Evolutionary conservation across 2,329 filamentous ascomycete genomes (phyloP).

Genomic region (Tolypocladium paradoxum): DNA sequence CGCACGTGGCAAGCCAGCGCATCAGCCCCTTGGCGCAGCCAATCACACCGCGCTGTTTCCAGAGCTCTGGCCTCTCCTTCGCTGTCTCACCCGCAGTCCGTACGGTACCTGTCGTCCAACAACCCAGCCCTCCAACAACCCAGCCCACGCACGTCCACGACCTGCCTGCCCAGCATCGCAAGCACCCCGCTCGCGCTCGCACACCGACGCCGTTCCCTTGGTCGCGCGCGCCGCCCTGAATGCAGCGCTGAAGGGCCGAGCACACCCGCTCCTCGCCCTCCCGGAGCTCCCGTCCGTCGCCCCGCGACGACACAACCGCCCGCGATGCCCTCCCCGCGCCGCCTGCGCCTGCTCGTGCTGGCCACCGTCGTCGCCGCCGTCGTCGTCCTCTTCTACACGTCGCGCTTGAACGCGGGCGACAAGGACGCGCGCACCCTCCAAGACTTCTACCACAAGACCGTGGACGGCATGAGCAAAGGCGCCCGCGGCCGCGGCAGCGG

Average conservation of each 20-base stretch:
- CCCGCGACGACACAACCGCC: background rate
- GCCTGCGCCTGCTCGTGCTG: conserved; percentile 56
- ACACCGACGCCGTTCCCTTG: background rate
- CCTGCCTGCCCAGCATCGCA: background rate
- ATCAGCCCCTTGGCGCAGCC: no score
- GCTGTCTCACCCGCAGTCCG: no score
- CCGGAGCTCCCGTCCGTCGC: background rate
- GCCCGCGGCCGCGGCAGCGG: no score
- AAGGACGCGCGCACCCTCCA: conserved; percentile 29
- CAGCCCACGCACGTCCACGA: background rate
- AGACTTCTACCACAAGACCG: conserved; percentile 52
- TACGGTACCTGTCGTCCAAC: no score
- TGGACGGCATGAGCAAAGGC: conserved; percentile 39
- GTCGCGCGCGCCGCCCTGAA: background rate
- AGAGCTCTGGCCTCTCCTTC: background rate
- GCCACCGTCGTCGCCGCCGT: conserved; percentile 54
- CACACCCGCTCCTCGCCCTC: background rate
- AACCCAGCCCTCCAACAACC: no score
- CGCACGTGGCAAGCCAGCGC: no score
- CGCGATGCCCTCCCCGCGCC: conserved; percentile 58
- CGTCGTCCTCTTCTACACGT: conserved; percentile 62
- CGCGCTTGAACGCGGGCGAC: conserved; percentile 39
- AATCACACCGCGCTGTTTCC: background rate
- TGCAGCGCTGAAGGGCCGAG: background rate
- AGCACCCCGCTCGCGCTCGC: background rate